Percentiles rank a stretch among this genome's conserved stretches.
Conservation (phyloP, 768 basidiomycete genomes). For the Leccinum longicurvipes region DNA sequence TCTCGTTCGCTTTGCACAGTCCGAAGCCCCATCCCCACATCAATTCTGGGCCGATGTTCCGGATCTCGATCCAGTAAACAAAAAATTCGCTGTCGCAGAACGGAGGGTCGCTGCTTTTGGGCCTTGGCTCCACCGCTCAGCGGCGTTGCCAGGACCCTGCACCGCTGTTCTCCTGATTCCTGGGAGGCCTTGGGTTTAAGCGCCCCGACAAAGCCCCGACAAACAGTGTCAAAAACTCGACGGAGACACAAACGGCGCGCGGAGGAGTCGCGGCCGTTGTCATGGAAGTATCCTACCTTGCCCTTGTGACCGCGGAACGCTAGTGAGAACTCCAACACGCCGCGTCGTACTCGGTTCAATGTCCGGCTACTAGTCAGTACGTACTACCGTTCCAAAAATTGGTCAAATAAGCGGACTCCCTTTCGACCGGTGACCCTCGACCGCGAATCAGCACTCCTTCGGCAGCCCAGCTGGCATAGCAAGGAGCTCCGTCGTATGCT, state of each 20-base stretch:
- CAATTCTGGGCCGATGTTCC: constrained; percentile 24
- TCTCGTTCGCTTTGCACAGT: constrained; percentile 8
- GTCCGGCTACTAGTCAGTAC: neutral
- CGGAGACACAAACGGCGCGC: constrained; percentile 18
- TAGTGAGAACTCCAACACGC: neutral
- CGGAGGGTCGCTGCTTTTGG: constrained; percentile 28
- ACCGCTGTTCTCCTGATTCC: constrained; percentile 11
- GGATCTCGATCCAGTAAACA: constrained; percentile 26
- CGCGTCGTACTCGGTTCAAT: neutral
- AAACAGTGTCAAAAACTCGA: too few relatives aligned
- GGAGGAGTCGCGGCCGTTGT: constrained; percentile 22
- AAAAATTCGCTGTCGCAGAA: constrained; percentile 25
- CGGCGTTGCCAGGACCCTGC: constrained; percentile 29
- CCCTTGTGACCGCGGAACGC: neutral
- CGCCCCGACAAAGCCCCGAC: constrained; percentile 11
- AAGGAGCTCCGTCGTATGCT: neutral
- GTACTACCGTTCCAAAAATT: neutral
- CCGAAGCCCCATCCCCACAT: constrained; percentile 23
- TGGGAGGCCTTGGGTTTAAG: constrained; percentile 8
- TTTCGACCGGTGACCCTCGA: neutral
- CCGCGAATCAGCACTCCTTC: constrained; percentile 4
- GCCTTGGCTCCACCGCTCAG: constrained; percentile 22
- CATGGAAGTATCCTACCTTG: neutral
- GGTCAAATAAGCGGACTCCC: neutral
- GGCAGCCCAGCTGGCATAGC: neutral